Evolutionary conservation across 169 alveolate species (phyloP), one percentile per base, ranked within the genome.

Genomic region (Amoebophrya sp.): DNA sequence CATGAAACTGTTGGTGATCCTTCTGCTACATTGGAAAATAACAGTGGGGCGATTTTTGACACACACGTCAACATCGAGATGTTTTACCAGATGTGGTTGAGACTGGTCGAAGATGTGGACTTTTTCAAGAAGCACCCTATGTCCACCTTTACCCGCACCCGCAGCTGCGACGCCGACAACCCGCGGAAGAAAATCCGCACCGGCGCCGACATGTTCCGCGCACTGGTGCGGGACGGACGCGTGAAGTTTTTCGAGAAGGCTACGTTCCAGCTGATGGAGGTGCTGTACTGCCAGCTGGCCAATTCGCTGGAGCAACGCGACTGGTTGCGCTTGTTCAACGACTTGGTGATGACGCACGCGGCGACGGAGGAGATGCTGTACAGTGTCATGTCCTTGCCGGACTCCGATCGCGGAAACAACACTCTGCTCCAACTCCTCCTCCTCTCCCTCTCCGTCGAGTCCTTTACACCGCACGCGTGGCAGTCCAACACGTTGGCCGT

Each of bases 391-490:
- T 2, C 0, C 83, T 7, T 3, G 7, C 35, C 83, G 1, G 83
- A 66, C 32, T 2, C 1, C 7, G 18, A 3, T 3, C 83, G 83
- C 35, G 83, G 83, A 3, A 66, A 25, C 83, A 66, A 66, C 83
- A 25, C 83, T 25, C 35, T 66, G 83, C 83, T 66, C 32, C 83
- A 66, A 66, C 83, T 66, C 29, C 7, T 66, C 7, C 83, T 66
- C 7, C 35, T 66, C 32, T 66, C 83, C 35, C 18, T 66, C 32
- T 12, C 35, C 38, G 83, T 66, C 32, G 83, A 66, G 35, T 66
- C 83, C 35, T 66, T 66, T 25, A 66, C 83, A 25, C 83, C 83
- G 18, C 83, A 66, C 35, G 83, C 83, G 35, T 66, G 83, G 83
- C 29, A 25, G 83, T 7, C 32, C 35, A 66, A 66, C 83, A 7